Percentiles rank a stretch among this genome's conserved stretches.
Conservation (phyloP, 2,329 filamentous ascomycete genomes). For the Onygena corvina region DNA sequence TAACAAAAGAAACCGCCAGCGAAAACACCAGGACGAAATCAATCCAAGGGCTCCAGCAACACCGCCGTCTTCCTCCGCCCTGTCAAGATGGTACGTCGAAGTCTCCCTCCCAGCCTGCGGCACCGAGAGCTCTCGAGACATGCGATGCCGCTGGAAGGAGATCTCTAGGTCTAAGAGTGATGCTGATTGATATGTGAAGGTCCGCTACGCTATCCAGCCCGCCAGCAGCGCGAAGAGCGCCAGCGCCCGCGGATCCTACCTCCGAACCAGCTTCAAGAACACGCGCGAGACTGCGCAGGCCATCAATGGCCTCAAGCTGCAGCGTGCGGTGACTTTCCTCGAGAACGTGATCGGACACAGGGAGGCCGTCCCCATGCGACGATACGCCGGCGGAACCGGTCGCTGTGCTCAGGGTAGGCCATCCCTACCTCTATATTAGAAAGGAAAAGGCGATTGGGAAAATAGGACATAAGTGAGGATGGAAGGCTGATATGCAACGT, state of each 20-base stretch:
- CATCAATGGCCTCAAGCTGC: slow-evolving; percentile 98
- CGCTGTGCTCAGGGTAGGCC: slow-evolving; percentile 93
- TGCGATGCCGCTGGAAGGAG: background rate
- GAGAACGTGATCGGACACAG: slow-evolving; percentile 96
- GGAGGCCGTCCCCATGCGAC: slow-evolving; percentile 96
- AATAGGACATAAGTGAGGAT: background rate
- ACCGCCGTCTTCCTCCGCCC: slow-evolving; percentile 28
- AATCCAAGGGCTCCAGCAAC: slow-evolving; percentile 16
- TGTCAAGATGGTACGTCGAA: slow-evolving; percentile 37
- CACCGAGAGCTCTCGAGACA: background rate
- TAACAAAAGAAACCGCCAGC: slow-evolving; percentile 7
- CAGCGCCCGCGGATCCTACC: slow-evolving; percentile 95
- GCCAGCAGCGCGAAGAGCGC: slow-evolving; percentile 86
- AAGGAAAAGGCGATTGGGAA: background rate
- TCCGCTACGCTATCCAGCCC: slow-evolving; percentile 90
- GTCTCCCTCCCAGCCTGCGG: slow-evolving; percentile 1
- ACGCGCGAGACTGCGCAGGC: slow-evolving; percentile 98
- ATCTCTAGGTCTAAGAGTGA: background rate
- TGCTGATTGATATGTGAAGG: slow-evolving; percentile 40
- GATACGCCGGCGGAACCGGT: slow-evolving; percentile 91
- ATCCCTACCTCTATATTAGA: background rate
- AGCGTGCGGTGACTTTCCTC: slow-evolving; percentile 90
- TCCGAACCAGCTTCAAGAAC: slow-evolving; percentile 99
- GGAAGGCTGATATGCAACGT: background rate
- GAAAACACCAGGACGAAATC: slow-evolving; percentile 23